Evolutionary conservation across 768 basidiomycete genomes (phyloP), one percentile per base, ranked within the genome.

Genomic region (Tricholoma flavovirens): DNA sequence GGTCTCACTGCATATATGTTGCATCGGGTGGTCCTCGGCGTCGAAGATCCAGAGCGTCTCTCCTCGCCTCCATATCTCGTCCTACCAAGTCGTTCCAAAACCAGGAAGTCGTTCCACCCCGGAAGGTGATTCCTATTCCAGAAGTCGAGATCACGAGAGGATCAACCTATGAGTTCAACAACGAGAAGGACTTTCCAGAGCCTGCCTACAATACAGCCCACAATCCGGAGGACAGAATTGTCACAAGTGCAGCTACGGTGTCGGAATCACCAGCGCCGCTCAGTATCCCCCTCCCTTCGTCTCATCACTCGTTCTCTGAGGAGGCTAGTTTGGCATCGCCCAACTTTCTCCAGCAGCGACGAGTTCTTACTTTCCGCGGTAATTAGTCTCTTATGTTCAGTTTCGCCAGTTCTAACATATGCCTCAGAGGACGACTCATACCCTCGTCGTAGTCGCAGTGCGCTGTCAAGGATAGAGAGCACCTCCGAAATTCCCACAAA

Each of bases 1-100:
- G 66, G 42, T 75, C 69, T 17, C 67, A 74, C 50, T 78, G 74
- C 59, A 67, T 74, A 67, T 75, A 76, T 53, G 63, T 75, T 17
- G 66, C 65, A 7, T 62, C 72, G n/a, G 52, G 43, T 10, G 53
- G 50, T 26, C 60, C 40, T 22, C 4, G 4, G 7, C 38, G n/a
- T 29, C 42, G 33, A 21, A 53, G n/a, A 40, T 53, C 51, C 33
- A 21, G 40, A 42, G 32, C 36, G 10, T 24, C 26, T 24, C 42
- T 43, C 24, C 51, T 43, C 24, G 35, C 51, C 22, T 40, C 51
- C 24, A 36, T 53, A 26, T 40, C 49, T 17, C 55, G 21, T 30
- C 46, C 46, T 49, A 10, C 30, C 24, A 49, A 17, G n/a, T 7
- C 35, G 14, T 40, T 45, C 49, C 26, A 33, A 12, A 21, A 33